Evolutionary conservation across 345 rosid species (phyloP).

Genomic region (Aegle marmelos): DNA sequence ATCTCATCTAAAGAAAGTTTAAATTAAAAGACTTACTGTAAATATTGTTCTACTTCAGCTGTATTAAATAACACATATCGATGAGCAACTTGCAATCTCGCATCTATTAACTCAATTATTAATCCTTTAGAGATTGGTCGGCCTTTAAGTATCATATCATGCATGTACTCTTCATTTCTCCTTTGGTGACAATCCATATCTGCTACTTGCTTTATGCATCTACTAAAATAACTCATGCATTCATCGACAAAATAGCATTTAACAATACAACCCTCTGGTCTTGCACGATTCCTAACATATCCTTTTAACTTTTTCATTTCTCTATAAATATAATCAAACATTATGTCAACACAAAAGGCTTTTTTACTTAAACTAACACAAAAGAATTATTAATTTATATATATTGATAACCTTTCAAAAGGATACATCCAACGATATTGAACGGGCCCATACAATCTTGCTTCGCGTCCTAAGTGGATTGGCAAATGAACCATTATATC

Average conservation of each 20-base stretch:
- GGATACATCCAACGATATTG: background rate
- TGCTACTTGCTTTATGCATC: background rate
- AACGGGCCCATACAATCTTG: background rate
- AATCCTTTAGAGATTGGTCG: background rate
- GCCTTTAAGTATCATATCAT: background rate
- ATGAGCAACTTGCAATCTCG: background rate
- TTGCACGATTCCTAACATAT: background rate
- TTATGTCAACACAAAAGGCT: too few species aligned
- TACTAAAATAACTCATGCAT: background rate
- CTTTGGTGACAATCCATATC: background rate
- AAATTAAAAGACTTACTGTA: background rate
- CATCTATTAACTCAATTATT: too few species aligned
- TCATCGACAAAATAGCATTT: background rate
- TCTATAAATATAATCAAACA: background rate
- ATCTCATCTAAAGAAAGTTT: too few species aligned
- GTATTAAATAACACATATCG: background rate
- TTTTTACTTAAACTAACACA: too few species aligned
- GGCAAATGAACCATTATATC: background rate
- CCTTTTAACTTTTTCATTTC: background rate
- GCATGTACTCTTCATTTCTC: background rate
- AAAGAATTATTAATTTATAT: too few species aligned
- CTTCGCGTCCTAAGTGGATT: background rate
- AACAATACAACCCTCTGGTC: background rate
- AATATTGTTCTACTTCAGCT: background rate
- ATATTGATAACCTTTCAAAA: background rate